Conservation (phyloP, 2,329 filamentous ascomycete genomes). For the Chaetomium globosum region DNA sequence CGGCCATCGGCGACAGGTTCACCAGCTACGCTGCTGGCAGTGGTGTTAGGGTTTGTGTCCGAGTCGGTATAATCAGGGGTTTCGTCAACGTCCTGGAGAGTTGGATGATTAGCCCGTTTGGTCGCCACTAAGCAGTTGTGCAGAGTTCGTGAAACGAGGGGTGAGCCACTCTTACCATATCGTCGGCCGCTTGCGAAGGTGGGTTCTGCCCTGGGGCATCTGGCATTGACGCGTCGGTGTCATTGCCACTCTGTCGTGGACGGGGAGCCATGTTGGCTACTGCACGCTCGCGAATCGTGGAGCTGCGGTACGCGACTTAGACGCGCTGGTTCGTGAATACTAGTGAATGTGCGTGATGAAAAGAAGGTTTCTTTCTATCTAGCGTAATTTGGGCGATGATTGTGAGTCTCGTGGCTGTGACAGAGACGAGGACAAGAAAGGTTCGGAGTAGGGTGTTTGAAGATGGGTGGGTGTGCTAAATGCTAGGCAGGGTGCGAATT, state of each 20-base stretch:
- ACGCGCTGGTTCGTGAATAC: slow-evolving; percentile 49
- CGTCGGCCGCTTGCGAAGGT: slow-evolving; percentile 42
- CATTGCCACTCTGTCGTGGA: slow-evolving; percentile 55
- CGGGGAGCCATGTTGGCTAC: slow-evolving; percentile 58
- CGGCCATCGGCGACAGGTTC: slow-evolving; percentile 75
- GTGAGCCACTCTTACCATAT: slow-evolving; percentile 48
- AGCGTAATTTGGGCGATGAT: slow-evolving; percentile 30
- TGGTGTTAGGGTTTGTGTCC: slow-evolving; percentile 68
- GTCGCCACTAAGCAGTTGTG: not conserved
- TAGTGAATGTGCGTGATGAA: slow-evolving; percentile 21
- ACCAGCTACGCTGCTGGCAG: slow-evolving; percentile 82
- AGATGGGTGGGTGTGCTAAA: slow-evolving; percentile 34
- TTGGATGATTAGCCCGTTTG: slow-evolving; percentile 26
- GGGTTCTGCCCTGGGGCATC: slow-evolving; percentile 56
- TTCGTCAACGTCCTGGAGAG: slow-evolving; percentile 62
- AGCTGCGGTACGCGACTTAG: slow-evolving; percentile 53
- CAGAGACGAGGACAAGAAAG: slow-evolving; percentile 24
- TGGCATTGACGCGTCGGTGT: slow-evolving; percentile 65
- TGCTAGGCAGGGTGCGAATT: slow-evolving; percentile 35
- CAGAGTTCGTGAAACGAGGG: not conserved
- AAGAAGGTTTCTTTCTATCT: slow-evolving; percentile 10
- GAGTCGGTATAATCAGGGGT: slow-evolving; percentile 69
- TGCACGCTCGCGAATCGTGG: slow-evolving; percentile 20
- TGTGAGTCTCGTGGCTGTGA: slow-evolving; percentile 29
- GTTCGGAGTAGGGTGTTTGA: slow-evolving; percentile 30